phyloP scores from a whole-genome alignment of 2,329 filamentous ascomycete genomes.

The Venturia pyrina region DNA sequence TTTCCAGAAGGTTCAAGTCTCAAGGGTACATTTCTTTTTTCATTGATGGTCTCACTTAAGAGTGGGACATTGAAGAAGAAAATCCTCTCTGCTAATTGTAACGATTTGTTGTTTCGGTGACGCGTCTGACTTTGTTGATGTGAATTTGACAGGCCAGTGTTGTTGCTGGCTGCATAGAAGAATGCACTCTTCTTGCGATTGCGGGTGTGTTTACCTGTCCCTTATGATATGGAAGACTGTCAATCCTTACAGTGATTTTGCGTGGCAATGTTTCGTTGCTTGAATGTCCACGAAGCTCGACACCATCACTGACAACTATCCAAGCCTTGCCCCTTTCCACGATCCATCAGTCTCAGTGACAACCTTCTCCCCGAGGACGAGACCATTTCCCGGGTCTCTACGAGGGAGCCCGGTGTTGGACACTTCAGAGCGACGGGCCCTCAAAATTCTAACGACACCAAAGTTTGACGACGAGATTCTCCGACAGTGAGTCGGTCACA shows the following conservation, averaged over 20 bases:
- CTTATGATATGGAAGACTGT: not conserved
- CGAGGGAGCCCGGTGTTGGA: too few relatives aligned
- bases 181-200: not conserved
- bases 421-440: too few relatives aligned
- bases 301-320: not conserved
- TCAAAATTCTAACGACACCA: too few relatives aligned
- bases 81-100: not conserved
- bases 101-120: not conserved
- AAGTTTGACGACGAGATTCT: too few relatives aligned
- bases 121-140: not conserved
- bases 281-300: not conserved
- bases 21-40: not conserved
- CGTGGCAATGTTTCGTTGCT: not conserved
- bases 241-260: not conserved
- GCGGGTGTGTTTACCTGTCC: not conserved
- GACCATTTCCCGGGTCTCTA: too few relatives aligned
- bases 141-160: not conserved
- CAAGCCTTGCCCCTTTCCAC: not conserved
- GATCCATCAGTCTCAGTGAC: not conserved
- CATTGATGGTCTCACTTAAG: conserved; percentile 1
- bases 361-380: not conserved
- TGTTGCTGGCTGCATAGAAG: not conserved
- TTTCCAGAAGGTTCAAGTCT: not conserved
- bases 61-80: conserved; percentile 4
- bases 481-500: too few relatives aligned